Percentiles rank a stretch among this genome's conserved stretches.
Conservation (phyloP, 768 basidiomycete genomes). For the Mycena haematopus region DNA sequence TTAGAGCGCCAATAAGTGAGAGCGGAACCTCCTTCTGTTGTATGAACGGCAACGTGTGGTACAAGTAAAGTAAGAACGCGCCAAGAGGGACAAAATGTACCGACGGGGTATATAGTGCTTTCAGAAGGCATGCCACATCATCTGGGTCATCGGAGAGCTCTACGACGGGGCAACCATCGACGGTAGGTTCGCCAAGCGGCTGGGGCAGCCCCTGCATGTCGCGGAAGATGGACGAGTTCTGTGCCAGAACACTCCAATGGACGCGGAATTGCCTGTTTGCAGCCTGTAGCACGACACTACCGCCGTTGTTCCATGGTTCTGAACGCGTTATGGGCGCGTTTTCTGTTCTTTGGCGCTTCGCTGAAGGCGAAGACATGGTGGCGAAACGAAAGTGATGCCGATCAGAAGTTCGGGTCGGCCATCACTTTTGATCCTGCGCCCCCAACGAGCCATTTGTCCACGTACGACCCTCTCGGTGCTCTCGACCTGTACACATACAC, state of each 20-base stretch:
- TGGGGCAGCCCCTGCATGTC: constrained; percentile 16
- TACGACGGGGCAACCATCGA: constrained; percentile 20
- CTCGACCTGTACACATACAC: no score
- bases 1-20: neutral
- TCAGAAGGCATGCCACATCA: constrained; percentile 7
- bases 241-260: constrained; percentile 14
- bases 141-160: constrained; percentile 2
- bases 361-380: neutral
- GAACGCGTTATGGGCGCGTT: constrained; percentile 1
- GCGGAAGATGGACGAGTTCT: constrained; percentile 13
- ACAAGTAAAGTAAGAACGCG: neutral
- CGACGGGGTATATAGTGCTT: neutral
- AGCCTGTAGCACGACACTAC: constrained; percentile 15
- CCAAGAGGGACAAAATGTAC: neutral
- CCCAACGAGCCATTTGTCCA: no score
- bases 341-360: neutral
- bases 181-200: constrained; percentile 6
- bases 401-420: no score
- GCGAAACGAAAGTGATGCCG: no score
- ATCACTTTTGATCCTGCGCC: no score
- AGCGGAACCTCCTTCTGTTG: neutral
- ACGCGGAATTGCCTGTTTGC: constrained; percentile 18
- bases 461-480: no score
- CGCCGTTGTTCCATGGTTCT: constrained; percentile 4
- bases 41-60: no score